Evolutionary conservation across 2,329 filamentous ascomycete species (phyloP).

Genomic region (Aspergillus bombycis): DNA sequence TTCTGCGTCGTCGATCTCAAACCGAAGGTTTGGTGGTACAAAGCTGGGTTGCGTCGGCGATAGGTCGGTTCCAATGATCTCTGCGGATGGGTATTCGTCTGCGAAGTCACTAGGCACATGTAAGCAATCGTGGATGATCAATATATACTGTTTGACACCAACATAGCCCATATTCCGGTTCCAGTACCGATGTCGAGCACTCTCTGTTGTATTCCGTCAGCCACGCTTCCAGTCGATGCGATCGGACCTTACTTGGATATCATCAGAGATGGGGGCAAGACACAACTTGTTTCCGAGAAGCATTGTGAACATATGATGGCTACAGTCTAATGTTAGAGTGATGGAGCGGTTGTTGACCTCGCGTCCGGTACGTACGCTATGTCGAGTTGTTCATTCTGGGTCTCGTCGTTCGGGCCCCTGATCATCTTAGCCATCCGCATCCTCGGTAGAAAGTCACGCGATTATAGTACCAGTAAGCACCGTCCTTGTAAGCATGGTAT

Average conservation of each 20-base stretch:
- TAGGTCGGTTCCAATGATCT: slow-evolving; percentile 65
- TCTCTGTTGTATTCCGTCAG: slow-evolving; percentile 11
- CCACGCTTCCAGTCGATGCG: neutral
- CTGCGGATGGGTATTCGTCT: slow-evolving; percentile 52
- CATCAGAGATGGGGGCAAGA: slow-evolving; percentile 21
- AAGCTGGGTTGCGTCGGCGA: slow-evolving; percentile 64
- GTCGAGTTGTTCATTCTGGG: slow-evolving; percentile 28
- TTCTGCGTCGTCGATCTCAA: slow-evolving; percentile 67
- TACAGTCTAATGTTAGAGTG: slow-evolving; percentile 5
- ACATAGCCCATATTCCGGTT: slow-evolving; percentile 29
- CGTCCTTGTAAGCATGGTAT: slow-evolving; percentile 36
- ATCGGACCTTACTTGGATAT: slow-evolving; percentile 19
- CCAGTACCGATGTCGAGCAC: slow-evolving; percentile 30
- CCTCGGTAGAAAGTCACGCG: neutral
- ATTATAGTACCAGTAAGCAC: slow-evolving; percentile 28
- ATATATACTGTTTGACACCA: neutral
- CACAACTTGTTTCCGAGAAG: slow-evolving; percentile 26
- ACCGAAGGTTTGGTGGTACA: slow-evolving; percentile 69
- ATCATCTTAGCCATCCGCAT: slow-evolving; percentile 2
- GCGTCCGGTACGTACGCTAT: slow-evolving; percentile 21
- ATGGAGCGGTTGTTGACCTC: no score
- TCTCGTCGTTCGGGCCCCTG: slow-evolving; percentile 30
- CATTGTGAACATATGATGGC: slow-evolving; percentile 31
- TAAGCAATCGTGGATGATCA: neutral
- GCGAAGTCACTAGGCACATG: slow-evolving; percentile 30